Evolutionary conservation across 495 filamentous ascomycete species (phyloP).

Genomic region (Tirmania nivea): DNA sequence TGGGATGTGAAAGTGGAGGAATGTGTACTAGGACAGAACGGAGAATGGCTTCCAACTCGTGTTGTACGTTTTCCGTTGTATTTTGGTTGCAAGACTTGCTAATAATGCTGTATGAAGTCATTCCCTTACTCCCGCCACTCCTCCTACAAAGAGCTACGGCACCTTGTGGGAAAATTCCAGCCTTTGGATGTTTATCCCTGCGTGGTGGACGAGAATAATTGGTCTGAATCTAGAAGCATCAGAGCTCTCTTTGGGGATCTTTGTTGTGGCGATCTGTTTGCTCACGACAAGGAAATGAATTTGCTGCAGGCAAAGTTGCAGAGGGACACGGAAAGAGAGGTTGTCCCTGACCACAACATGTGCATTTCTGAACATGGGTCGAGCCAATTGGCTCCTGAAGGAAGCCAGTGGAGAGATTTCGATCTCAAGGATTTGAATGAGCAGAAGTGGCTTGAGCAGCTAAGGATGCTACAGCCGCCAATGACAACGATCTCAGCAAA

Average conservation of each 20-base stretch:
- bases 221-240: conserved; percentile 42
- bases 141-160: conserved; percentile 57
- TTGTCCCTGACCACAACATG: no score
- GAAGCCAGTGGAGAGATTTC: no score
- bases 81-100: neutral
- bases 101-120: conserved; percentile 2
- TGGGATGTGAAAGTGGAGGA: neutral
- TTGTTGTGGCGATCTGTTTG: conserved; percentile 38
- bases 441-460: no score
- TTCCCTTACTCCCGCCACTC: conserved; percentile 89
- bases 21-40: conserved; percentile 4
- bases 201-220: conserved; percentile 42
- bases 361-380: no score
- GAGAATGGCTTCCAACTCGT: conserved; percentile 6
- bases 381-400: no score
- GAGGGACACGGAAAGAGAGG: no score
- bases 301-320: no score
- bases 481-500: no score
- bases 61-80: conserved; percentile 1
- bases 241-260: conserved; percentile 45
- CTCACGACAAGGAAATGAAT: conserved; percentile 43
- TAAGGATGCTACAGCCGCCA: no score
- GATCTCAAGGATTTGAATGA: no score
- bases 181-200: conserved; percentile 70
- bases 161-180: conserved; percentile 42